Conservation (phyloP, 2,329 filamentous ascomycete genomes). For the Colletotrichum neosansevieriae region DNA sequence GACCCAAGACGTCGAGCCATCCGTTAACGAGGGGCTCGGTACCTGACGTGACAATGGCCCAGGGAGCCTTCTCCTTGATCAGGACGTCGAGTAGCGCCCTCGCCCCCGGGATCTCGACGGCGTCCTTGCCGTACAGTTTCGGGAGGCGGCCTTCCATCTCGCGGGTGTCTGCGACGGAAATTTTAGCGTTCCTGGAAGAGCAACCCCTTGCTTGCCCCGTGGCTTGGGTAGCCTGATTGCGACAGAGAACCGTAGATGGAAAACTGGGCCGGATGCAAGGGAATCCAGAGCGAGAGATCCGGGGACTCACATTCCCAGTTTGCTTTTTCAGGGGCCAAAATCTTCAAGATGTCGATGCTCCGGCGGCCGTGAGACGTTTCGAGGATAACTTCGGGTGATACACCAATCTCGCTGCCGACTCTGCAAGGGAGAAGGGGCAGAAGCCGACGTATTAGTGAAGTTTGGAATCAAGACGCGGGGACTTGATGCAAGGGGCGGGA, state of each 20-base stretch:
- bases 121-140: conserved; percentile 79
- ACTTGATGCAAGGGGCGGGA: conserved; percentile 14
- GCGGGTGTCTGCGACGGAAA: conserved; percentile 73
- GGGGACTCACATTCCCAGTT: conserved; percentile 87
- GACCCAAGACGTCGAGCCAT: conserved; percentile 76
- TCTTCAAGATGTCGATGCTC: conserved; percentile 85
- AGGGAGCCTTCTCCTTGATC: conserved; percentile 72
- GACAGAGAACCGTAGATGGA: neutral
- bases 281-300: conserved; percentile 16
- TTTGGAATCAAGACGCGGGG: neutral
- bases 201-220: conserved; percentile 21
- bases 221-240: conserved; percentile 2
- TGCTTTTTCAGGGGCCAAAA: conserved; percentile 85
- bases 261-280: conserved; percentile 27
- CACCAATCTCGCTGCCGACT: conserved; percentile 85
- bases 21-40: conserved; percentile 76
- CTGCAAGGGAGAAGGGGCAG: conserved; percentile 53
- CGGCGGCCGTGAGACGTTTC: conserved; percentile 91
- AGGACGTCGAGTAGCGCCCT: conserved; percentile 77
- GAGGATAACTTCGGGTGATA: conserved; percentile 86
- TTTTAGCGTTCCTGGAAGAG: conserved; percentile 27
- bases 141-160: conserved; percentile 84
- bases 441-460: conserved; percentile 33
- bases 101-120: conserved; percentile 87
- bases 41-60: conserved; percentile 89